Percentiles rank a stretch among this genome's conserved stretches.
Conservation (phyloP, 371 early-diverging fungal species). For the Mortierella sp. region DNA sequence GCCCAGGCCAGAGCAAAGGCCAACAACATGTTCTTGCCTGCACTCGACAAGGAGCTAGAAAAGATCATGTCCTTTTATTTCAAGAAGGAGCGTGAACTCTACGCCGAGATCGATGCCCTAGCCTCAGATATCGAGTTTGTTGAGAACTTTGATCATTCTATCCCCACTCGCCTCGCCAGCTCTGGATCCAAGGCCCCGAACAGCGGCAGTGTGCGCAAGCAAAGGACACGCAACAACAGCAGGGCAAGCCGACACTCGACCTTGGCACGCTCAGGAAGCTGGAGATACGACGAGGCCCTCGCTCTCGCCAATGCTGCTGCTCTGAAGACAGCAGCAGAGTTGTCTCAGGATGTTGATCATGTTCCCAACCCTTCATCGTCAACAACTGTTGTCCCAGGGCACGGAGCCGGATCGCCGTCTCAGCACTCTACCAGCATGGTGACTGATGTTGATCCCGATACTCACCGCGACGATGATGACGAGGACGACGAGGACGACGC, state of each 20-base stretch:
- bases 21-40: constrained; percentile 74
- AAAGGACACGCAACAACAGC: constrained; percentile 50
- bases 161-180: constrained; percentile 12
- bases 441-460: constrained; percentile 50
- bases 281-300: constrained; percentile 56
- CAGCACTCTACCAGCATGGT: constrained; percentile 62
- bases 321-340: constrained; percentile 25
- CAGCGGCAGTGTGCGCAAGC: constrained; percentile 27
- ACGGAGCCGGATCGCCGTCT: constrained; percentile 61
- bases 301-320: constrained; percentile 50
- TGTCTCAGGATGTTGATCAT: constrained; percentile 11
- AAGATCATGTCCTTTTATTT: constrained; percentile 87
- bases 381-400: constrained; percentile 18
- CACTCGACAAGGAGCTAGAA: constrained; percentile 85
- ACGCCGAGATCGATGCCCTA: constrained; percentile 71
- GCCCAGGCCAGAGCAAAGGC: constrained; percentile 60
- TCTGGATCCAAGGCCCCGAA: constrained; percentile 14
- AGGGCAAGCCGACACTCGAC: constrained; percentile 38
- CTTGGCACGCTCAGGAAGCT: constrained; percentile 45
- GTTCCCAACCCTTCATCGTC: constrained; percentile 14
- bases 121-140: constrained; percentile 60
- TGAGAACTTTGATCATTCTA: constrained; percentile 51
- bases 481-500: constrained; percentile 55
- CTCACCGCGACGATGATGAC: constrained; percentile 29
- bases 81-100: constrained; percentile 86